Conservation (phyloP, 1,284 basidiomycete genomes). For the Fomitiporia mediterranea region DNA sequence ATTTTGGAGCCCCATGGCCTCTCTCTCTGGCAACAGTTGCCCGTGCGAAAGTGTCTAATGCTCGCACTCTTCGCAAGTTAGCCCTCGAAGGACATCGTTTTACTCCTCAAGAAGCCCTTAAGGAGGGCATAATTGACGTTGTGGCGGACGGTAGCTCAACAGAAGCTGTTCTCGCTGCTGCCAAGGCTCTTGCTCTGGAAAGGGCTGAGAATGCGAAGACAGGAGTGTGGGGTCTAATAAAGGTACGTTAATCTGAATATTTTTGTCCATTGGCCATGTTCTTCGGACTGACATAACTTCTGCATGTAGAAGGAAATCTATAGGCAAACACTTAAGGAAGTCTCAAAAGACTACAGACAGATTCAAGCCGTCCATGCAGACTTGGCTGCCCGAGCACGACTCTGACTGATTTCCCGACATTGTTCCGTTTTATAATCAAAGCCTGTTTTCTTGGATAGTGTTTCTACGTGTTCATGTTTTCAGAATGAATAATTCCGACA, state of each 20-base stretch:
- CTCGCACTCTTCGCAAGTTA: constrained; percentile 65
- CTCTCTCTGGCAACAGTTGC: constrained; percentile 67
- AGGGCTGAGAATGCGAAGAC: constrained; percentile 34
- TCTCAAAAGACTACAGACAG: constrained; percentile 15
- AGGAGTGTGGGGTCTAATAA: constrained; percentile 45
- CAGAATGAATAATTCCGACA: neutral
- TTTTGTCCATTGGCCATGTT: neutral
- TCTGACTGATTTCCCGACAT: neutral
- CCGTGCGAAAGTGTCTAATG: constrained; percentile 59
- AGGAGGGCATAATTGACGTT: constrained; percentile 69
- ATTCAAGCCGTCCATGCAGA: constrained; percentile 13
- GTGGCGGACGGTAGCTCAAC: constrained; percentile 53
- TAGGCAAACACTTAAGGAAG: constrained; percentile 11
- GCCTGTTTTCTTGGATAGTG: neutral
- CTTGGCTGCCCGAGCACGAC: constrained; percentile 6
- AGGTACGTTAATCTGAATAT: constrained; percentile 29
- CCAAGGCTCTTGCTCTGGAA: constrained; percentile 33
- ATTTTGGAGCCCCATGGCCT: constrained; percentile 80
- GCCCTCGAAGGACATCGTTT: constrained; percentile 83
- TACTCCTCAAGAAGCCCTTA: constrained; percentile 67
- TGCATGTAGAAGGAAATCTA: constrained; percentile 10
- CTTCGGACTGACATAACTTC: neutral
- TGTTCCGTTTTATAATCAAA: neutral
- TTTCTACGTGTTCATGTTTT: neutral
- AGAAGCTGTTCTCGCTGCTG: constrained; percentile 48